These are phyloP conservation scores for Cornus controversa DNA, from an alignment of 148 eudicot species.

Conservation along the genomic window DNA sequence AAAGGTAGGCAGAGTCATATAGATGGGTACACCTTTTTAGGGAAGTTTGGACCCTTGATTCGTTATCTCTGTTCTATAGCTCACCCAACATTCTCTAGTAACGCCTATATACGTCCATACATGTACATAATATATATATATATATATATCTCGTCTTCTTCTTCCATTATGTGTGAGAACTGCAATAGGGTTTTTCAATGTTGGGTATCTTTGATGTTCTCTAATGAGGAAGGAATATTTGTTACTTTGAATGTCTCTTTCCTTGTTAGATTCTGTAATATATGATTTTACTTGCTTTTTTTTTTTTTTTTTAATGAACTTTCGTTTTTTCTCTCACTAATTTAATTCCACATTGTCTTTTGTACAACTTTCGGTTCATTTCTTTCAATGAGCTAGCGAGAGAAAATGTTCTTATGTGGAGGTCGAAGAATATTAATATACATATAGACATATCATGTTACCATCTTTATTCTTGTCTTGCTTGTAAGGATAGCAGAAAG, in stretches of 20 bases:
- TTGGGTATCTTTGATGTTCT: no score
- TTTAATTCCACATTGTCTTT: not conserved
- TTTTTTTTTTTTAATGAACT: not conserved
- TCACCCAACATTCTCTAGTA: not conserved
- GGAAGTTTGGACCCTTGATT: conserved; percentile 9
- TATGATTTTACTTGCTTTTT: not conserved
- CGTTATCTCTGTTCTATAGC: conserved; percentile 7
- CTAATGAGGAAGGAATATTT: not conserved
- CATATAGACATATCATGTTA: not conserved
- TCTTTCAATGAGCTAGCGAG: not conserved
- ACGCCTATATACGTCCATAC: not conserved
- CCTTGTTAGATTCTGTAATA: not conserved
- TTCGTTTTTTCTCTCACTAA: not conserved
- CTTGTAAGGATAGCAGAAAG: not conserved
- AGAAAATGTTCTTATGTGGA: not conserved
- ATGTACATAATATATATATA: not conserved
- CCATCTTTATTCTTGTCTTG: not conserved
- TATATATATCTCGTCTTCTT: not conserved
- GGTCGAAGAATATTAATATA: not conserved
- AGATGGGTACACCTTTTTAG: not conserved
- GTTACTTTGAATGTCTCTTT: no score
- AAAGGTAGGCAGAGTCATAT: conserved; percentile 26
- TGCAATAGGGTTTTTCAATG: not conserved
- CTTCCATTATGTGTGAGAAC: not conserved
- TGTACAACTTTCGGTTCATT: not conserved